Percentiles rank a stretch among this genome's conserved stretches.
Evolutionary conservation across 1,284 basidiomycete genomes (phyloP).

Genomic region (Rhodotorula mucilaginosa): DNA sequence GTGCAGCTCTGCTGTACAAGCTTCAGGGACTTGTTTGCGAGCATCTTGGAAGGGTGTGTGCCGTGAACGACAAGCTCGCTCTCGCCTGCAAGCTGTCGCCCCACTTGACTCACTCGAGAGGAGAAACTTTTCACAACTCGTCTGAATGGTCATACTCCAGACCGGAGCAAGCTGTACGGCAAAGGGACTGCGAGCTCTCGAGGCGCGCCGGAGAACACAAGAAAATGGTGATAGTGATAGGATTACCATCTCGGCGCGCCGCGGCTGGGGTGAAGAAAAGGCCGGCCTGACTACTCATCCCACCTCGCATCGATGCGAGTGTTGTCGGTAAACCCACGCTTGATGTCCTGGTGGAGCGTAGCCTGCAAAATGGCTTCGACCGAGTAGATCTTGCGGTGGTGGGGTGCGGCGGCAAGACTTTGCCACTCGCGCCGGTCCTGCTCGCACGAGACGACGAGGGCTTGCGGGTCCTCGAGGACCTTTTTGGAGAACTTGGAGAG

Average conservation of each 20-base stretch:
- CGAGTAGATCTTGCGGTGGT: slow-evolving; percentile 18
- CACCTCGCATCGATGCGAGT: slow-evolving; percentile 25
- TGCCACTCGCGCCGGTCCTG: slow-evolving; percentile 35
- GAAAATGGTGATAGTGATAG: too few relatives aligned
- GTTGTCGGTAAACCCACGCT: slow-evolving; percentile 8
- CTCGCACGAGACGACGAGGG: slow-evolving; percentile 19
- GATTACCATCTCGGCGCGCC: too few relatives aligned
- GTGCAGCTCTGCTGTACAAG: slow-evolving; percentile 1
- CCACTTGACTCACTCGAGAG: too few relatives aligned
- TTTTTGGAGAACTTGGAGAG: slow-evolving; percentile 20
- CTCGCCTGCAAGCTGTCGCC: background rate
- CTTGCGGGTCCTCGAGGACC: slow-evolving; percentile 8
- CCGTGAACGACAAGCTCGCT: background rate
- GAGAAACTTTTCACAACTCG: too few relatives aligned
- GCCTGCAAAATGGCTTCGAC: slow-evolving; percentile 35
- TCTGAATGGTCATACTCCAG: too few relatives aligned
- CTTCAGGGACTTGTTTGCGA: background rate
- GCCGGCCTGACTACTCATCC: background rate
- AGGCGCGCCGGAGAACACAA: too few relatives aligned
- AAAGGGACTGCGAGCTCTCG: too few relatives aligned
- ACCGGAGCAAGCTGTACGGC: too few relatives aligned
- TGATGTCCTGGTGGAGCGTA: slow-evolving; percentile 22
- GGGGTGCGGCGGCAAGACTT: slow-evolving; percentile 12
- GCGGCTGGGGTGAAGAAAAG: too few relatives aligned
- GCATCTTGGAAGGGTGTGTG: slow-evolving; percentile 11